Base-by-base conservation (phyloP, 2,329 filamentous ascomycete genomes). In the Trichoderma asperellum region DNA sequence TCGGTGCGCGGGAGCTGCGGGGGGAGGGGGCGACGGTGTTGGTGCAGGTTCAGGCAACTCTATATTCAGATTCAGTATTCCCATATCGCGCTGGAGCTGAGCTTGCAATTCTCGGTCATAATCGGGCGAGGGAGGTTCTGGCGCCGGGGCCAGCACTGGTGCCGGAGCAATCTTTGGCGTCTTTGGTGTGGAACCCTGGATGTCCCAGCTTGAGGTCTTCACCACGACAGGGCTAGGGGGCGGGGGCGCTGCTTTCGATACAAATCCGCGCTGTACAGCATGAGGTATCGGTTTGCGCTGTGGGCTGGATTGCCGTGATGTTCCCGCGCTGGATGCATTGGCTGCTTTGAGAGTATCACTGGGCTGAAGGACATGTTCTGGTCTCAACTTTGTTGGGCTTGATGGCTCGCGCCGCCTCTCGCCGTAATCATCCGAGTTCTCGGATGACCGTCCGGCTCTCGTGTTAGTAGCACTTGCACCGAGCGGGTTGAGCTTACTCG, bases 391-490 rank as follows among this genome's bases (percentile, higher is more conserved):
- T 58, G 79, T 83, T 0, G 87, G 87, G 73, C 84, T 87, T 14
- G 75, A 75, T 16, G 74, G 75, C 61, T 85, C 85, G 64, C 86
- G 81, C 53, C 83, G 81, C 60, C 81, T 81, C 71, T 89, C 87
- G 55, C 82, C 85, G 60, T 85, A 86, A 73, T 87, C 84, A 27
- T 82, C 83, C 18, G 79, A 75, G 16, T 76, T 81, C 32, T 88
- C 87, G 18, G 83, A 76, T 2, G 84, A 83, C 57, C 84, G 82
- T 14, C 88, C 83, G 40, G 87, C 85, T 69, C 94, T 87, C 21
- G 91, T 88, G 77, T 97, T 97, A 21, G 92, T 90, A 14, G 91
- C 91, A 37, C 91, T 91, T 70, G 94, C 92, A 73, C 92, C 94
- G 89, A 97, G 89, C 0, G 89, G 84, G 73, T 91, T 86, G 18